Percentiles rank a stretch among this genome's conserved stretches.
These are phyloP conservation scores for Candida xiaguanensis DNA, from an alignment of 805 yeast species.

Conservation along the genomic window DNA sequence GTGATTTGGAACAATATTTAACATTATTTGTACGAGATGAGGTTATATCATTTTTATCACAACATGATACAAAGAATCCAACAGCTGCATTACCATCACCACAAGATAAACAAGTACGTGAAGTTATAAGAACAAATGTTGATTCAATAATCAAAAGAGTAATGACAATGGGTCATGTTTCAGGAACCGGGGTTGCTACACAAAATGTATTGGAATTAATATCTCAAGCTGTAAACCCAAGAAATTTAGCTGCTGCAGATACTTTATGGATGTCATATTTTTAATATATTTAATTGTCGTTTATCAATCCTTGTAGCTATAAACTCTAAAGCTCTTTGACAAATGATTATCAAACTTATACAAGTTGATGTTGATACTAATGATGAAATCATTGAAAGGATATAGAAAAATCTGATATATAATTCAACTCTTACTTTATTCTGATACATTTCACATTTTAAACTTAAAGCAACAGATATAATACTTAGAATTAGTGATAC, in stretches of 20 bases:
- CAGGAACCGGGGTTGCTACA: conserved; percentile 76
- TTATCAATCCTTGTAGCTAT: conserved; percentile 20
- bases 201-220: conserved; percentile 88
- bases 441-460: conserved; percentile 24
- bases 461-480: conserved; percentile 15
- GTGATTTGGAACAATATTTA: conserved; percentile 84
- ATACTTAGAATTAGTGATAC: conserved; percentile 17
- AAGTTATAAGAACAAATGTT: conserved; percentile 83
- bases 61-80: conserved; percentile 52
- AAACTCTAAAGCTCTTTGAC: conserved; percentile 15
- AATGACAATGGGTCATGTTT: conserved; percentile 58
- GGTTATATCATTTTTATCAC: conserved; percentile 89
- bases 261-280: conserved; percentile 95
- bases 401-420: conserved; percentile 23
- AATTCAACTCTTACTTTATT: conserved; percentile 24
- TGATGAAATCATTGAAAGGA: conserved; percentile 16
- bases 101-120: conserved; percentile 79
- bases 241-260: conserved; percentile 88
- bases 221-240: conserved; percentile 92
- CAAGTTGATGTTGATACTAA: conserved; percentile 13
- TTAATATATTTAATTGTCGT: conserved; percentile 23
- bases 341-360: conserved; percentile 11
- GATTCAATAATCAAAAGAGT: conserved; percentile 80
- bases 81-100: conserved; percentile 28
- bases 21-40: conserved; percentile 96